These are phyloP conservation scores for Oryza rufipogon DNA, from an alignment of 176 grass and related monocot species.

Conservation along the genomic window DNA sequence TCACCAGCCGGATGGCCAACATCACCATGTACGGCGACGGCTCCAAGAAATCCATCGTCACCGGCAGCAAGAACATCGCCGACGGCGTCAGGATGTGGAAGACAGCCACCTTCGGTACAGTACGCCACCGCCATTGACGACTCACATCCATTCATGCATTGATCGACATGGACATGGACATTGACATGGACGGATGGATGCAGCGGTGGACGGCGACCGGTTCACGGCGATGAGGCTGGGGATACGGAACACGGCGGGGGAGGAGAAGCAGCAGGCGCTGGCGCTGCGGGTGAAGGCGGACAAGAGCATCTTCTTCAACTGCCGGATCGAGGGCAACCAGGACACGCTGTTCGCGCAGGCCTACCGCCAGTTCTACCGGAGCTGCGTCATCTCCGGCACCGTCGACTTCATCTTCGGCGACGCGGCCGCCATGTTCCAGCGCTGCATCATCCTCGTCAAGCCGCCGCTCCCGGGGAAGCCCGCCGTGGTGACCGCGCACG, in stretches of 20 bases:
- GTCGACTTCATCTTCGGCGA: constrained; percentile 94
- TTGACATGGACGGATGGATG: background rate
- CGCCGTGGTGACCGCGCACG: constrained; percentile 74
- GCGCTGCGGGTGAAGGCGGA: constrained; percentile 79
- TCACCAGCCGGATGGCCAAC: constrained; percentile 56
- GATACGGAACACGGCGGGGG: constrained; percentile 82
- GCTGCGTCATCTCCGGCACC: constrained; percentile 84
- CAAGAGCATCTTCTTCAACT: constrained; percentile 73
- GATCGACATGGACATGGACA: background rate
- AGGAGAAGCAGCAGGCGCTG: constrained; percentile 67
- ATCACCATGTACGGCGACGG: constrained; percentile 85
- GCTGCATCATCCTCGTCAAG: constrained; percentile 69
- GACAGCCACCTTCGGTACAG: constrained; percentile 69
- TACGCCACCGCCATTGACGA: background rate
- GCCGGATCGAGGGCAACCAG: constrained; percentile 87
- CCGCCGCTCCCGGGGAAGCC: constrained; percentile 56
- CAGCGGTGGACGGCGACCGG: constrained; percentile 68
- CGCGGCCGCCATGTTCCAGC: constrained; percentile 81
- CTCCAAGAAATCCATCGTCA: constrained; percentile 69
- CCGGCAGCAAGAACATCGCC: constrained; percentile 65
- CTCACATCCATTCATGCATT: no score
- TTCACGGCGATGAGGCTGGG: constrained; percentile 68
- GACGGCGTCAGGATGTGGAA: constrained; percentile 73
- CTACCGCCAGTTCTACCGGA: constrained; percentile 86
- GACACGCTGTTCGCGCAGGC: constrained; percentile 87